Evolutionary conservation across 106 monocot genomes (phyloP), one percentile per base, ranked within the genome.

Genomic region (Vanilla planifolia): DNA sequence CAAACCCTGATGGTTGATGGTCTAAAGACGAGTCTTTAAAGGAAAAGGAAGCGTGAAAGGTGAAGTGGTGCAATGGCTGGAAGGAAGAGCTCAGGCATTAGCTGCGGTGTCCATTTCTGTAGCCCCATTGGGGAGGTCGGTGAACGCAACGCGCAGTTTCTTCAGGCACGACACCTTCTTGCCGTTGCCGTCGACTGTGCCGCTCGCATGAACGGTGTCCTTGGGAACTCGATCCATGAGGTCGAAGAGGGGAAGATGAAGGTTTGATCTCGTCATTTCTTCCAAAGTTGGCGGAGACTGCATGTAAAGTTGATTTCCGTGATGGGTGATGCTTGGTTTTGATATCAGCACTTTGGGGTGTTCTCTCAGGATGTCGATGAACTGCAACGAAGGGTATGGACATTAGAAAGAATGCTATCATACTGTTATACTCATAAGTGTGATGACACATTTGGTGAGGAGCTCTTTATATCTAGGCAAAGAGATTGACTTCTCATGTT

Each of bases 221-320:
- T 66, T 82, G 2, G 72, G 45, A 23, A 69, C 74, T 47, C 53
- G 72, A 2, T 60, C 84, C 55, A 91, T 66, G 14, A 98, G 86
- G 7, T 92, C 81, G 48, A 74, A 88, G 41, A 98, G 78, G 16
- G 71, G 76, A 4, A 84, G 76, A 6, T 50, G 32, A 1, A 98
- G 84, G 66, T 98, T 98, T 14, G 84, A 65, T 13, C 87, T 76
- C n/a, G 96, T 98, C 91, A 91, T 85, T 59, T 91, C 81, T 72
- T 91, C 96, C 2, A 98, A 77, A 62, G 88, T 48, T 20, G 87
- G 81, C 2, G 95, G 95, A 55, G 95, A 80, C 69, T 88, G 91
- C 96, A 92, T 92, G 68, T 92, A 98, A 6, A 92, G 51, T 55
- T 85, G 91, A 24, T 80, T 84, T 51, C 96, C 91, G 36, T 64